Conservation (phyloP, 495 filamentous ascomycete species). For the Wilcoxina mikolae region DNA sequence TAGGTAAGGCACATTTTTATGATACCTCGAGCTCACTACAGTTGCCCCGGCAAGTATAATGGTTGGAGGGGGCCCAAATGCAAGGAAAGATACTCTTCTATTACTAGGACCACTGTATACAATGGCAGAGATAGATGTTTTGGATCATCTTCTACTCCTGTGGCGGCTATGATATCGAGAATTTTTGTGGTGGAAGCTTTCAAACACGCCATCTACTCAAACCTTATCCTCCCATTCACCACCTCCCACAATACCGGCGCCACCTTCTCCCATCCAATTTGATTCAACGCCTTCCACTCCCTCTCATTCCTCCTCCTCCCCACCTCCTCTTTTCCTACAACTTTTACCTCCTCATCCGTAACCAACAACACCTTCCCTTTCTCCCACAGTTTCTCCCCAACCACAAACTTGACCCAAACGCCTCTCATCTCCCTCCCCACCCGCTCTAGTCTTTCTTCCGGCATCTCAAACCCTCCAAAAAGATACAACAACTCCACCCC, state of each 20-base stretch:
- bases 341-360: not conserved
- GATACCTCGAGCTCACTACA: too few relatives aligned
- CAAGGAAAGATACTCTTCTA: too few relatives aligned
- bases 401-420: not conserved
- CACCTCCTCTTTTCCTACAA: not conserved
- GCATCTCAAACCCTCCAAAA: slow-evolving; percentile 18
- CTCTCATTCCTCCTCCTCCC: not conserved
- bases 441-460: not conserved
- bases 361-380: not conserved
- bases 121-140: too few relatives aligned
- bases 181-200: too few relatives aligned
- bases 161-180: too few relatives aligned
- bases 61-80: too few relatives aligned
- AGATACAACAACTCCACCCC: slow-evolving; percentile 36
- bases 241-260: slow-evolving; percentile 32
- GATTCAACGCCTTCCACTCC: slow-evolving; percentile 1
- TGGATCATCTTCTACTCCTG: too few relatives aligned
- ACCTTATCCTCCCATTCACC: not conserved
- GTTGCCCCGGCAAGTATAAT: too few relatives aligned
- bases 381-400: not conserved
- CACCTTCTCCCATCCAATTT: not conserved
- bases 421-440: not conserved
- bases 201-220: slow-evolving; percentile 5
- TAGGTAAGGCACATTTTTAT: too few relatives aligned
- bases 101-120: too few relatives aligned